A percentile compares a stretch with the other conserved stretches of the same genome.
Evolutionary conservation across 139 green algal species (phyloP).

Genomic region (Chlorella vulgaris): DNA sequence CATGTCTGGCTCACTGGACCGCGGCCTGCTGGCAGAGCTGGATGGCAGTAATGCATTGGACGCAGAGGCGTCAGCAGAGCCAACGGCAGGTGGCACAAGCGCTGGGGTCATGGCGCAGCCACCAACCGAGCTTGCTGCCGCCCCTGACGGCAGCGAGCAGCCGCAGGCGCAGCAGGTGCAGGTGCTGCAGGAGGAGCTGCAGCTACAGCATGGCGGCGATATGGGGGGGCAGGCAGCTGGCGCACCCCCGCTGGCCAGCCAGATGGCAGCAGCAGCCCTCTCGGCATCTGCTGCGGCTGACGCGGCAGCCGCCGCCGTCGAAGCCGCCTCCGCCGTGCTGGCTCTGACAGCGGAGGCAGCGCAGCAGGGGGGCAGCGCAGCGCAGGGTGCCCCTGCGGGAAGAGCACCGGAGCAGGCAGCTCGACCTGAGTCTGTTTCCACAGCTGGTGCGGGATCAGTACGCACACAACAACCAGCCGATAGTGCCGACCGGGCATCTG

Average conservation of each 20-base stretch:
- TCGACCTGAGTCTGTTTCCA: too few species aligned
- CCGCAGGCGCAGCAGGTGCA: neutral
- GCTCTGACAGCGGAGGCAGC: neutral
- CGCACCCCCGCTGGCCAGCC: constrained; percentile 24
- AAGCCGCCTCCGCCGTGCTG: too few species aligned
- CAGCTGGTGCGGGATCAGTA: too few species aligned
- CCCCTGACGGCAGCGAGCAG: too few species aligned
- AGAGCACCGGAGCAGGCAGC: too few species aligned
- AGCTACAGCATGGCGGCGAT: neutral
- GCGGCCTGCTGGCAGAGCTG: constrained; percentile 1
- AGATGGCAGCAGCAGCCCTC: neutral
- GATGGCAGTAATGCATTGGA: too few species aligned
- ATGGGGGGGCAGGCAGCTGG: neutral
- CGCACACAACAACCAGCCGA: neutral
- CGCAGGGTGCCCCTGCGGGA: too few species aligned
- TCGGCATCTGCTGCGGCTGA: neutral
- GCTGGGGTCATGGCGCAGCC: too few species aligned
- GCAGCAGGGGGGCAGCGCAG: too few species aligned
- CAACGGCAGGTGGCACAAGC: too few species aligned
- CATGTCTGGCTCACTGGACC: constrained; percentile 12
- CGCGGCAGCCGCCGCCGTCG: neutral
- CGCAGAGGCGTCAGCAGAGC: too few species aligned
- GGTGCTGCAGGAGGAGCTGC: neutral
- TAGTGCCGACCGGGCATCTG: neutral
- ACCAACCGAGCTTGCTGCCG: too few species aligned